Conservation (phyloP, 2,329 filamentous ascomycete genomes). For the Zarea fungicola region DNA sequence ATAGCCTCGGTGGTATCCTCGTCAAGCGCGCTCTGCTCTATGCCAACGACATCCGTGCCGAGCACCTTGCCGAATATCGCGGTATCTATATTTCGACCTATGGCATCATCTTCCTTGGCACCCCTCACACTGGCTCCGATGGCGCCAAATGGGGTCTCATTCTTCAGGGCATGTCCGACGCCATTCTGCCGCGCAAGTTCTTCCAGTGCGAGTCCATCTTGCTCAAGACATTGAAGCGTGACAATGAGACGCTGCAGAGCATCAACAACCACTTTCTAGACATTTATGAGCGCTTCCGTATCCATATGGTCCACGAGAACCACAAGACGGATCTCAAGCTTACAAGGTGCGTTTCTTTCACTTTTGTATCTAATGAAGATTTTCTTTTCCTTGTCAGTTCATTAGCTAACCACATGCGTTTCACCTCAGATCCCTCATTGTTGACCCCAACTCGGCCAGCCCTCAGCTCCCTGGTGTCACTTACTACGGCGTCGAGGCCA, state of each 20-base stretch:
- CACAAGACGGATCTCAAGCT: constrained; percentile 65
- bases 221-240: constrained; percentile 63
- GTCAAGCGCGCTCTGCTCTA: constrained; percentile 66
- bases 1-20: constrained; percentile 68
- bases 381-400: too few relatives aligned
- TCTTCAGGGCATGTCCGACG: constrained; percentile 62
- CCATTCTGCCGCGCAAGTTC: constrained; percentile 59
- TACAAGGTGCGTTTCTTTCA: constrained; percentile 39
- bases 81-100: constrained; percentile 71
- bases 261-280: constrained; percentile 71
- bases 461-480: constrained; percentile 65
- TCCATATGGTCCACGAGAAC: constrained; percentile 74
- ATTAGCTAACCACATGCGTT: too few relatives aligned
- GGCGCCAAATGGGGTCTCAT: constrained; percentile 62
- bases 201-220: constrained; percentile 64
- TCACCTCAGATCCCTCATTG: constrained; percentile 56
- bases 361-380: not conserved
- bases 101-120: constrained; percentile 71
- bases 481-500: constrained; percentile 69
- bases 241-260: constrained; percentile 68
- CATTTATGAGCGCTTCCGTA: constrained; percentile 63
- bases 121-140: constrained; percentile 67
- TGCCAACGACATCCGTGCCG: constrained; percentile 55
- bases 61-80: constrained; percentile 58
- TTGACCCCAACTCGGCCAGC: constrained; percentile 64